Evolutionary conservation across 2,329 filamentous ascomycete species (phyloP).

Genomic region (Chrysosporium queenslandicum): DNA sequence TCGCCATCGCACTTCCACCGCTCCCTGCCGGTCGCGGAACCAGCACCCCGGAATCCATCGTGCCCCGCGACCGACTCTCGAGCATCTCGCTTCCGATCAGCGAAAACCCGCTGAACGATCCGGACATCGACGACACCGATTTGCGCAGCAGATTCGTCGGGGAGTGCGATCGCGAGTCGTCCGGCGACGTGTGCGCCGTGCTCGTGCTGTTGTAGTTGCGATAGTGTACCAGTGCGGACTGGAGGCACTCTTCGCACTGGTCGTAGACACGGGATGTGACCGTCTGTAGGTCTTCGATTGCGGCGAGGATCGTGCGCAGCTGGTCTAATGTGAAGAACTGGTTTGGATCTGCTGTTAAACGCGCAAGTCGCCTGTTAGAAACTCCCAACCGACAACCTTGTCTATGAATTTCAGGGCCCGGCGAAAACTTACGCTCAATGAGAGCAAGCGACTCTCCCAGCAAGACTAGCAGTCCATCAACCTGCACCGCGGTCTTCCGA

Average conservation of each 20-base stretch:
- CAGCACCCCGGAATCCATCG: constrained; percentile 39
- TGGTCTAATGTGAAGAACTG: constrained; percentile 58
- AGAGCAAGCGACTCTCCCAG: constrained; percentile 77
- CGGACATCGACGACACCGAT: constrained; percentile 46
- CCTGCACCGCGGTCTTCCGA: constrained; percentile 72
- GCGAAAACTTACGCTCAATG: constrained; percentile 45
- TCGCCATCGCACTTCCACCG: constrained; percentile 29
- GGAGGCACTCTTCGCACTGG: constrained; percentile 68
- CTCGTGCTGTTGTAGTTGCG: constrained; percentile 31
- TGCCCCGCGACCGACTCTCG: constrained; percentile 31
- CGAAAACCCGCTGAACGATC: constrained; percentile 49
- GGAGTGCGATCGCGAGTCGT: constrained; percentile 29
- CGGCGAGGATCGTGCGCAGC: constrained; percentile 63
- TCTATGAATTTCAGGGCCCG: not conserved
- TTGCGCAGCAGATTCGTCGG: constrained; percentile 60
- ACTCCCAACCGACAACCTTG: not conserved
- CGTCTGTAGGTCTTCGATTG: constrained; percentile 69
- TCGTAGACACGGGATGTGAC: constrained; percentile 61
- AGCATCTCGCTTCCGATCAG: constrained; percentile 67
- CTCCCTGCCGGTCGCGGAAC: constrained; percentile 28
- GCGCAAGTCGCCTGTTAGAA: not conserved
- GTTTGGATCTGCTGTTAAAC: constrained; percentile 38
- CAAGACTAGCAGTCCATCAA: constrained; percentile 74
- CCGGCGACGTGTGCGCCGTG: constrained; percentile 9
- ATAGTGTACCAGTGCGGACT: constrained; percentile 58